Conservation (phyloP, 2,329 filamentous ascomycete genomes). For the Raffaelea albimanens region DNA sequence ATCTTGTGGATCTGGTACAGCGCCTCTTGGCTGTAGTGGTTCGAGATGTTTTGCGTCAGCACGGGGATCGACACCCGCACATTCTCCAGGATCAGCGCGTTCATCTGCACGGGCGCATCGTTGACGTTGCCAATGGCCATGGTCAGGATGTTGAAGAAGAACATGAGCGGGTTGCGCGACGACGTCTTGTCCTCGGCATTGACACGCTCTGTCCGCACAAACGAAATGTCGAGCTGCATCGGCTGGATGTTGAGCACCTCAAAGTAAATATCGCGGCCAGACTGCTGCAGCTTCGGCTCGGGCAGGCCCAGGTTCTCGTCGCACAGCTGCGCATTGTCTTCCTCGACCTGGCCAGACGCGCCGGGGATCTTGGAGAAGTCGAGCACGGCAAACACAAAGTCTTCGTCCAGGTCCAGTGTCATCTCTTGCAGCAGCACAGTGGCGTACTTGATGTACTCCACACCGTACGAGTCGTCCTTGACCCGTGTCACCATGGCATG, state of each 20-base stretch:
- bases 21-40: conserved; percentile 94
- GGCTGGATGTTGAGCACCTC: conserved; percentile 94
- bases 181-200: conserved; percentile 93
- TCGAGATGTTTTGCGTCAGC: conserved; percentile 76
- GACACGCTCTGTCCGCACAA: conserved; percentile 91
- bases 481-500: conserved; percentile 86
- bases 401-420: conserved; percentile 95
- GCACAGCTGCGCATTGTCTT: conserved; percentile 76
- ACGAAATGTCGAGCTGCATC: conserved; percentile 95
- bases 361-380: conserved; percentile 93
- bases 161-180: conserved; percentile 91
- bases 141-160: conserved; percentile 95
- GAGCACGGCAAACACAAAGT: conserved; percentile 92
- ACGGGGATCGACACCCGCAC: conserved; percentile 81
- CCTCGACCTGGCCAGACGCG: conserved; percentile 69
- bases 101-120: conserved; percentile 88
- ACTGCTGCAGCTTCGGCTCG: conserved; percentile 74
- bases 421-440: conserved; percentile 91
- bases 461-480: conserved; percentile 97
- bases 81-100: conserved; percentile 90
- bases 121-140: conserved; percentile 99
- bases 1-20: conserved; percentile 96
- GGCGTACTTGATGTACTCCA: conserved; percentile 97
- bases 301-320: conserved; percentile 88
- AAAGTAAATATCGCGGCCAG: conserved; percentile 93